These are phyloP conservation scores for Casuarina glauca DNA, from an alignment of 306 rosid genomes.

Conservation along the genomic window DNA sequence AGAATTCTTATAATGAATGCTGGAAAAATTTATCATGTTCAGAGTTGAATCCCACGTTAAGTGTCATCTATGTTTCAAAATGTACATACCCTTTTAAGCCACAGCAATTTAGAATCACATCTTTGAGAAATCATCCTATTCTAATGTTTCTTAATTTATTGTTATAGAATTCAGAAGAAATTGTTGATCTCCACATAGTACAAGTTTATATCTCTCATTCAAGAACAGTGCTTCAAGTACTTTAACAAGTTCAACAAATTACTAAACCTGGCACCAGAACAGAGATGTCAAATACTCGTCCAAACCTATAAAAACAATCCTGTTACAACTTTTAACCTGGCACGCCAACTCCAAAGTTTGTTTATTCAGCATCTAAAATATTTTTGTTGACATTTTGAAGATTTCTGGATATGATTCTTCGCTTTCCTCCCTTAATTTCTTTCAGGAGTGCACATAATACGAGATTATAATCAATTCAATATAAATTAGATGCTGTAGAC, in stretches of 20 bases:
- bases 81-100: background rate
- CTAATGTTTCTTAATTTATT: too few relatives aligned
- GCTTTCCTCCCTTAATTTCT: background rate
- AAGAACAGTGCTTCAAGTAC: background rate
- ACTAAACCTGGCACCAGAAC: background rate
- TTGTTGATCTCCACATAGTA: too few relatives aligned
- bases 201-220: background rate
- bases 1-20: background rate
- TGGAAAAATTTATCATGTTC: background rate
- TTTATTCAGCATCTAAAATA: background rate
- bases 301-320: background rate
- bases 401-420: background rate
- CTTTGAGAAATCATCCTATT: too few relatives aligned
- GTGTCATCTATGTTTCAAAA: background rate
- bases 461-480: background rate
- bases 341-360: background rate
- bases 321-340: background rate
- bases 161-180: too few relatives aligned
- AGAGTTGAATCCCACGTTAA: background rate
- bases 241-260: background rate
- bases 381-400: background rate
- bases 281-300: background rate
- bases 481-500: background rate
- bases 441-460: background rate
- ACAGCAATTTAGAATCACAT: too few relatives aligned